Percentiles rank a stretch among this genome's conserved stretches.
These are phyloP conservation scores for Orobanche coerulescens DNA, from an alignment of 257 asterid species.

Conservation along the genomic window DNA sequence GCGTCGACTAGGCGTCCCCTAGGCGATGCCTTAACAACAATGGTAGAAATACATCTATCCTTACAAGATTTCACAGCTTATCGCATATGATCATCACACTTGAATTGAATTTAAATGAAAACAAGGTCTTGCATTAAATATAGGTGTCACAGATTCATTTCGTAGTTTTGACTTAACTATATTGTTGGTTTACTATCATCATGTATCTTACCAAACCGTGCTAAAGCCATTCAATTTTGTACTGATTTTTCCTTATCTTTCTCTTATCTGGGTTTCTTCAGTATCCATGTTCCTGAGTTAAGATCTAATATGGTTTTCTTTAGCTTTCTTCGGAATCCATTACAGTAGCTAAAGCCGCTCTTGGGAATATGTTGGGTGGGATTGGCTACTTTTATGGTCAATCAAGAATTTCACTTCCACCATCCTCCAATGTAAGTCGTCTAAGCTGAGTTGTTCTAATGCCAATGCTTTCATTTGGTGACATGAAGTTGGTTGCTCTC, in stretches of 20 bases:
- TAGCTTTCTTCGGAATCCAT: conserved; percentile 66
- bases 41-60: background rate
- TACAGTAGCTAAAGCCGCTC: conserved; percentile 72
- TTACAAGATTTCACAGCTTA: background rate
- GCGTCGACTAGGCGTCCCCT: too few species aligned
- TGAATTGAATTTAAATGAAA: conserved; percentile 1
- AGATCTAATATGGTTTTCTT: conserved; percentile 28
- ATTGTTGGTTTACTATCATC: background rate
- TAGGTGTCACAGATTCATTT: background rate
- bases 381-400: conserved; percentile 94
- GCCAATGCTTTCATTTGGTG: conserved; percentile 6
- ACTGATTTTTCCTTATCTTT: background rate
- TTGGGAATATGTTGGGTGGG: conserved; percentile 91
- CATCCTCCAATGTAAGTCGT: conserved; percentile 51
- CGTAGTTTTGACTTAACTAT: conserved; percentile 4
- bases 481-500: background rate
- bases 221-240: background rate
- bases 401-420: conserved; percentile 73
- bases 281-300: conserved; percentile 12
- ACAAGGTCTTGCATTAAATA: background rate
- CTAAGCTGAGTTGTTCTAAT: conserved; percentile 12
- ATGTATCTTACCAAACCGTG: background rate
- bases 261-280: background rate
- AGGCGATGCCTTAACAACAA: too few species aligned
- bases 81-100: conserved; percentile 1